Conservation (phyloP, 2,329 filamentous ascomycete species). For the Trichoderma asperellum region DNA sequence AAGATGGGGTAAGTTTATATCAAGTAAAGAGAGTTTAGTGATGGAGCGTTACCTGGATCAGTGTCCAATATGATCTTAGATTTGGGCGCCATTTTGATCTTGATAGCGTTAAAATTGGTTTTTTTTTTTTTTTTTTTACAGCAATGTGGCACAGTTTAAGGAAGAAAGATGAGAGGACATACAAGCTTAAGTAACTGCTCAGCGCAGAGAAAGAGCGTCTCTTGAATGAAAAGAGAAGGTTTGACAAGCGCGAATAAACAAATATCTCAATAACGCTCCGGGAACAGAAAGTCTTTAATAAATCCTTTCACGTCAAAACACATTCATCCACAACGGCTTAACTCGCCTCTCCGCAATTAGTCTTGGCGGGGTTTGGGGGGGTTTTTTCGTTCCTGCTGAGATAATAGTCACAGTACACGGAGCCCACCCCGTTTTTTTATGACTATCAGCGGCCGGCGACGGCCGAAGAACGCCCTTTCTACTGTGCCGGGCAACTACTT, state of each 20-base stretch:
- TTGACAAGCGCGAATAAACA: not conserved
- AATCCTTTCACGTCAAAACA: not conserved
- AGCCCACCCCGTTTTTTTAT: constrained; percentile 8
- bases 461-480: constrained; percentile 3
- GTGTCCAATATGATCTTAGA: constrained; percentile 93
- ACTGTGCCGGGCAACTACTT: not conserved
- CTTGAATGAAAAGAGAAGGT: not conserved
- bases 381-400: not conserved
- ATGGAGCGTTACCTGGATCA: constrained; percentile 50
- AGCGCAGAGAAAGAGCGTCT: not conserved
- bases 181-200: not conserved
- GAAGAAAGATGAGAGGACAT: not conserved
- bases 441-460: constrained; percentile 23
- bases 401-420: constrained; percentile 4
- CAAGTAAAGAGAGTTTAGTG: not conserved
- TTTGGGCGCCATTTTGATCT: constrained; percentile 29
- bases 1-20: not conserved
- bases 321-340: not conserved
- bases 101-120: not conserved
- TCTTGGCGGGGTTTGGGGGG: constrained; percentile 11
- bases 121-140: not conserved
- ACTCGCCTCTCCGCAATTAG: not conserved
- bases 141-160: no score
- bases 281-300: not conserved
- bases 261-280: not conserved